phyloP scores from a whole-genome alignment of 1,284 basidiomycete genomes.

The Sporisorium reilianum region DNA sequence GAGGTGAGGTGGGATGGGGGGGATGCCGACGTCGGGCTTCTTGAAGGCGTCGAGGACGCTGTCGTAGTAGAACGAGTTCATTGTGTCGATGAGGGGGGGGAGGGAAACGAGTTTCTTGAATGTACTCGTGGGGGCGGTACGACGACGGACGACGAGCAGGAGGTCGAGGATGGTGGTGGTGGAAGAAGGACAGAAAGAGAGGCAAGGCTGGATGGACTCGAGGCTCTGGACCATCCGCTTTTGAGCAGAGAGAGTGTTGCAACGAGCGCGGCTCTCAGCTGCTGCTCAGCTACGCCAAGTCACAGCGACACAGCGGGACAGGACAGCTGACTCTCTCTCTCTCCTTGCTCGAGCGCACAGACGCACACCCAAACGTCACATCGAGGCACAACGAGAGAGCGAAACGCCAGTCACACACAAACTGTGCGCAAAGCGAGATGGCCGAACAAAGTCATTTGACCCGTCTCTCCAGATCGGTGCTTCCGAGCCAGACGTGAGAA shows the following conservation, averaged over 20 bases:
- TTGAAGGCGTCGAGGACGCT: constrained; percentile 52
- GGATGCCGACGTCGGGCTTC: constrained; percentile 52
- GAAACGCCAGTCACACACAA: not conserved
- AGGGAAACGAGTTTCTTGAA: too few relatives aligned
- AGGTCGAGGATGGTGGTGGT: constrained; percentile 4
- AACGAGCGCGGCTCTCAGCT: too few relatives aligned
- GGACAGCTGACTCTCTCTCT: too few relatives aligned
- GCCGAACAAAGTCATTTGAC: constrained; percentile 15
- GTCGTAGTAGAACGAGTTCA: constrained; percentile 59
- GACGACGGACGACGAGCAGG: not conserved
- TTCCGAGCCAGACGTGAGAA: not conserved
- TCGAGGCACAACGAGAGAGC: not conserved
- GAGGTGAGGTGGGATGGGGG: constrained; percentile 54
- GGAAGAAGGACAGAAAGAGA: constrained; percentile 1
- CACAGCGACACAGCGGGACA: too few relatives aligned
- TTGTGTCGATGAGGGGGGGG: constrained; percentile 1
- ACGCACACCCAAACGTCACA: too few relatives aligned
- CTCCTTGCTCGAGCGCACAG: too few relatives aligned
- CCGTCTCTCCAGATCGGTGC: constrained; percentile 12
- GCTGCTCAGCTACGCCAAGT: too few relatives aligned
- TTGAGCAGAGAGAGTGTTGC: not conserved
- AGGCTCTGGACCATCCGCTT: not conserved
- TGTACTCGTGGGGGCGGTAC: too few relatives aligned
- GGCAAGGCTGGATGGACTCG: not conserved
- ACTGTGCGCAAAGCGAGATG: not conserved